phyloP scores from a whole-genome alignment of 2,329 filamentous ascomycete species.

The Lasiodiplodia hormozganensis region DNA sequence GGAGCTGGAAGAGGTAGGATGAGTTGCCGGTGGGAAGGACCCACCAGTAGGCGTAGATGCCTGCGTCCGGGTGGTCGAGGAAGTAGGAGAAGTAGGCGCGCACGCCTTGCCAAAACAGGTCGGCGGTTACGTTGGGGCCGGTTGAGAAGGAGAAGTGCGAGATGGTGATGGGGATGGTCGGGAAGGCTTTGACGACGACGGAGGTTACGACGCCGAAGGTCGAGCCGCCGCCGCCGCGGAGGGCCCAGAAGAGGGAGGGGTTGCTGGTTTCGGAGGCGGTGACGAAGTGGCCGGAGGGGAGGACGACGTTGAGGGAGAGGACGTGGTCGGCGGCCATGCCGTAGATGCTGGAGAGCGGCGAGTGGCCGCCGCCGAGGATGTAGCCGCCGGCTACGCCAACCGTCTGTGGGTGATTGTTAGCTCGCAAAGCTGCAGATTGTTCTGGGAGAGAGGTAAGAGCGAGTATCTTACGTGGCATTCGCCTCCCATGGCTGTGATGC shows the following conservation, averaged over 20 bases:
- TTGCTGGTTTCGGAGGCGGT: conserved; percentile 40
- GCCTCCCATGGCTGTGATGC: conserved; percentile 38
- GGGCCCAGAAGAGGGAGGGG: conserved; percentile 45
- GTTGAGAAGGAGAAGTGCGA: conserved; percentile 54
- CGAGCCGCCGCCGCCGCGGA: conserved; percentile 42
- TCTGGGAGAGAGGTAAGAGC: no score
- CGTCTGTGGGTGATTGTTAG: conserved; percentile 30
- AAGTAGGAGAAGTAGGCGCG: conserved; percentile 40
- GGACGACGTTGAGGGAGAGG: conserved; percentile 43
- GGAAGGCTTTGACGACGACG: conserved; percentile 41
- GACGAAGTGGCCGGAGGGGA: conserved; percentile 37
- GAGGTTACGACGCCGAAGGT: conserved; percentile 43
- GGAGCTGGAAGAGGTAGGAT: conserved; percentile 38
- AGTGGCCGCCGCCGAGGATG: conserved; percentile 42
- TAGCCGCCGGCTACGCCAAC: conserved; percentile 44
- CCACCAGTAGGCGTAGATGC: conserved; percentile 43
- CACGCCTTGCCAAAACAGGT: conserved; percentile 42
- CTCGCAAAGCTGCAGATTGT: no score
- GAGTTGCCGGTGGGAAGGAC: conserved; percentile 32
- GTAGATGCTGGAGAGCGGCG: conserved; percentile 14
- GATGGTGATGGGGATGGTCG: neutral
- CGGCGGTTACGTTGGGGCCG: conserved; percentile 35
- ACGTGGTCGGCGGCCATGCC: conserved; percentile 44
- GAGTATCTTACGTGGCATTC: conserved; percentile 33
- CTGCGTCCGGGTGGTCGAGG: conserved; percentile 37